These are phyloP conservation scores for Candida dubliniensis DNA, from an alignment of 1,139 yeast genomes.

Conservation along the genomic window DNA sequence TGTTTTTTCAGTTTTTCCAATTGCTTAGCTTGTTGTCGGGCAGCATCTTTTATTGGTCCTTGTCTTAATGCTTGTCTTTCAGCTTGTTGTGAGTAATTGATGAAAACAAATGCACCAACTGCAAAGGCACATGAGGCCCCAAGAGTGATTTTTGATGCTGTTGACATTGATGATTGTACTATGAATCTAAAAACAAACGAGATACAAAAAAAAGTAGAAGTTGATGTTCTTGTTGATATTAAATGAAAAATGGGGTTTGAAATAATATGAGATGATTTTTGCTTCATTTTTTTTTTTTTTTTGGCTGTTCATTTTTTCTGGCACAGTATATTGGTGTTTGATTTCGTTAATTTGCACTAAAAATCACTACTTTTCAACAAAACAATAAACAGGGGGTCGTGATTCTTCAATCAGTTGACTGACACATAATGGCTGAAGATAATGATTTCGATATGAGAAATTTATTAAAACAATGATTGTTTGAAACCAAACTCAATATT, in stretches of 20 bases:
- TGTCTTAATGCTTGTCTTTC: constrained; percentile 72
- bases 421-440: too few species aligned
- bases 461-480: too few species aligned
- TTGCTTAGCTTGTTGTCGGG: constrained; percentile 49
- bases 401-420: too few species aligned
- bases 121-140: constrained; percentile 59
- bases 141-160: constrained; percentile 69
- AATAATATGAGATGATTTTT: not conserved
- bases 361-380: too few species aligned
- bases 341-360: not conserved
- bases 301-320: not conserved
- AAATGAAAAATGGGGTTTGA: constrained; percentile 2
- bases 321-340: not conserved
- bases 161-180: constrained; percentile 49
- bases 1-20: constrained; percentile 33
- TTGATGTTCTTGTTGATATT: not conserved
- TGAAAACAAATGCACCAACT: constrained; percentile 59
- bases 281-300: not conserved
- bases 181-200: not conserved
- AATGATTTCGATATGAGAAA: too few species aligned
- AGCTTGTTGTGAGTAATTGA: constrained; percentile 63
- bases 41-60: constrained; percentile 80
- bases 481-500: too few species aligned
- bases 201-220: not conserved
- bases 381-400: too few species aligned